Evolutionary conservation across 257 asterid species (phyloP), one percentile per base, ranked within the genome.

Genomic region (Fraxinus quadrangulata): DNA sequence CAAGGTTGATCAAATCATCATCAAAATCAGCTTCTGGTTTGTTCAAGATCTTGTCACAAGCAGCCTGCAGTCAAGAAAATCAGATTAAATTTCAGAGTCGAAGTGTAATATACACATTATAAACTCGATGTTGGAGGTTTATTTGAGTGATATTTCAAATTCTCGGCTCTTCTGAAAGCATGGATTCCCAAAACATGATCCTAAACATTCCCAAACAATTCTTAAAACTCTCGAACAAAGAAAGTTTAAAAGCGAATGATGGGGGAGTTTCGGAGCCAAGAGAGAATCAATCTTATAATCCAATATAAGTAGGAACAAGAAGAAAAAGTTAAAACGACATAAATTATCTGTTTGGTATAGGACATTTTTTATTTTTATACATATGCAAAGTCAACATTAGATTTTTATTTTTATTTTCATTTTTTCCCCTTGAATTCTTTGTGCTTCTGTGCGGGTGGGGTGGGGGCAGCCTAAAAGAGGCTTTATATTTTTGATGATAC

Each of bases 1-100:
- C 96, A 72, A 94, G 82, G 81, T 91, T 92, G 5, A 94, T 85
- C 65, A 94, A 71, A 74, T 94, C 97, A 36, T 89, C 92, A 30
- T 87, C 92, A 66, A 87, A 84, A 84, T 89, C 94, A 59, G 73
- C 81, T 31, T 80, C 91, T 19, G 86, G 83, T 79, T 81, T 84
- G 85, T 82, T 83, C 74, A 88, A 71, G 61, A 82, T 78, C 80
- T 77, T 83, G 65, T 90, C 92, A 19, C 82, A 83, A 24, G 56
- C 82, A 67, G 91, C 91, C 98, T 94, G 96, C 88, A 83, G 9
- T 74, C n/a, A 68, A 75, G 47, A 56, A 68, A 67, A 70, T 67
- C 26, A 65, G 74, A 37, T 70, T 30, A 74, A 34, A 28, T 49
- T 72, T 14, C 47, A 54, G 2, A 54, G 65, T 6, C 6, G 12